Evolutionary conservation across 805 yeast species (phyloP), one percentile per base, ranked within the genome.

Genomic region (Metschnikowia lochheadii): DNA sequence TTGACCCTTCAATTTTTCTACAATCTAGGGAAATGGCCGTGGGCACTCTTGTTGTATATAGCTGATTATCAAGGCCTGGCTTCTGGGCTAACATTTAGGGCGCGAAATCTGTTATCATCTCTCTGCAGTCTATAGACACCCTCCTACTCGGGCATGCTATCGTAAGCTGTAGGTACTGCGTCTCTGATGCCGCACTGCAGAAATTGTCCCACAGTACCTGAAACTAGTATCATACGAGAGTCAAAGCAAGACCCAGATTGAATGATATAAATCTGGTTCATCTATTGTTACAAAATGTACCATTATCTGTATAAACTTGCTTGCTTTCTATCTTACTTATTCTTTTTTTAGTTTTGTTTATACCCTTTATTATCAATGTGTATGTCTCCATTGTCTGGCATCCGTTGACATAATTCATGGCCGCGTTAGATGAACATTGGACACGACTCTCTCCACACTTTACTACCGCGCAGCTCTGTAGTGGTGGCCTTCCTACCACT

Each of bases 391-490:
- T 33, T 33, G 18, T 15, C 21, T 26, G 23, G n/a, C 41, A 26
- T 18, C 43, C 33, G n/a, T 40, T 26, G 26, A 15, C 15, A 13
- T 18, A 18, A 17, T 41, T 31, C 18, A 20, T 4, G 18, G 21
- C 33, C 43, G 43, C 43, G 18, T 14, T 15, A n/a, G n/a, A 6
- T 20, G 20, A 44, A 10, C 17, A 11, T 26, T 26, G 43, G 41
- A 35, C 48, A 21, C 34, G 33, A 21, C 43, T 20, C 21, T 39
- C 42, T 26, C 43, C 43, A 40, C 43, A 40, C 13, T 21, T n/a
- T n/a, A 32, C 38, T 13, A 26, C 14, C 29, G 37, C 45, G 26
- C 45, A 18, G 29, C 29, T 31, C 29, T 38, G 38, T 35, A 21
- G 13, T 23, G 15, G 21, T 39, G 13, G 23, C 17, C 18, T n/a